A percentile compares a stretch with the other conserved stretches of the same genome.
Conservation (phyloP, 2,329 filamentous ascomycete species). For the Ophiostoma angusticollis region DNA sequence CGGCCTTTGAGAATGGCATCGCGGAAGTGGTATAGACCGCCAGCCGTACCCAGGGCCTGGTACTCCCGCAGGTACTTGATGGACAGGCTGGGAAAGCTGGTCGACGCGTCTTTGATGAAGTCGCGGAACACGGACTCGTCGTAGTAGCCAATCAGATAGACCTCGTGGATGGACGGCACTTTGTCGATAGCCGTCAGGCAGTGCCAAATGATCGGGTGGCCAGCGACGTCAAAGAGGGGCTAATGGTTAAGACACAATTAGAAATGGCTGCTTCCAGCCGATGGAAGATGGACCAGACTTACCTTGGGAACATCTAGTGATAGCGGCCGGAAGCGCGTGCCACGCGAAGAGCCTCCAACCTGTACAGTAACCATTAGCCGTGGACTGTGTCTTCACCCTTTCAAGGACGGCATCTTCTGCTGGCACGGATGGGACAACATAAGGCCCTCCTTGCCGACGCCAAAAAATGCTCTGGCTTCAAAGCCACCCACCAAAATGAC, state of each 20-base stretch:
- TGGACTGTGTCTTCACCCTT: not conserved
- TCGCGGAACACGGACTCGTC: slow-evolving; percentile 94
- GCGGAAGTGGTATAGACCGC: slow-evolving; percentile 96
- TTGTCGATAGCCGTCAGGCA: slow-evolving; percentile 85
- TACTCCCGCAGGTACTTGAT: slow-evolving; percentile 98
- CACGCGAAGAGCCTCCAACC: slow-evolving; percentile 91
- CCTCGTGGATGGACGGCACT: slow-evolving; percentile 82
- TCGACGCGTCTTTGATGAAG: slow-evolving; percentile 85
- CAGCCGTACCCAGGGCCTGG: slow-evolving; percentile 87
- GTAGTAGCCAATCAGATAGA: slow-evolving; percentile 97
- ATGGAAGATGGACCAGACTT: slow-evolving; percentile 16
- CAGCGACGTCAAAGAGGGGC: slow-evolving; percentile 96
- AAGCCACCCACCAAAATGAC: slow-evolving; percentile 68
- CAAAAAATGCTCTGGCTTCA: not conserved
- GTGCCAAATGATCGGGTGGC: slow-evolving; percentile 97
- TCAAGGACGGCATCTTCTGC: too few relatives aligned
- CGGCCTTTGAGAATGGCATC: slow-evolving; percentile 95
- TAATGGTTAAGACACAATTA: too few relatives aligned
- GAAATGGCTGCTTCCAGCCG: slow-evolving; percentile 12
- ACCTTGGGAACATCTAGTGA: slow-evolving; percentile 95
- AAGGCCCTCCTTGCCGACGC: not conserved
- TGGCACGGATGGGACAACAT: too few relatives aligned
- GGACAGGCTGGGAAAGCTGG: slow-evolving; percentile 73
- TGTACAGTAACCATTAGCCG: slow-evolving; percentile 26
- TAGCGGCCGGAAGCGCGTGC: slow-evolving; percentile 87